Base-by-base conservation (phyloP, 805 yeast genomes). In the Lachancea cidri region DNA sequence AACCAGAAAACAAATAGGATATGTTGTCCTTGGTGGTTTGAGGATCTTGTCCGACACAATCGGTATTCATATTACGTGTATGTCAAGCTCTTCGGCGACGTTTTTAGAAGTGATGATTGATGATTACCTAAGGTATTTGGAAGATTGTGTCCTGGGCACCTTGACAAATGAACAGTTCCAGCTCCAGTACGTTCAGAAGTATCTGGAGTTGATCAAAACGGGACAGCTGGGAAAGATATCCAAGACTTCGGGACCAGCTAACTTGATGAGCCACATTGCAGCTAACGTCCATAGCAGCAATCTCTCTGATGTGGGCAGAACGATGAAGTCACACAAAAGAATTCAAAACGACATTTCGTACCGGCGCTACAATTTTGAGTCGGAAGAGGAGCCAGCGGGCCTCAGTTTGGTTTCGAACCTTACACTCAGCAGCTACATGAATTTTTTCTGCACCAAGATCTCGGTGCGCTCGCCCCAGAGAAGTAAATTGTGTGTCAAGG, bases 1-100 rank as follows among this genome's bases (percentile, higher is more conserved):
- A 45, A 70, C 68, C 15, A 72, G 71, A 48, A 71, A 70, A 43
- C 83, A 78, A 47, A 57, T 83, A 41, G 89, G 86, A 0, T 83
- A 83, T 53, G 67, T 72, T 4, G 76, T 81, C 0, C 48, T 72
- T n/a, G 74, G 80, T 16, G 87, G 87, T 0, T 41, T 71, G 18
- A 62, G 84, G 44, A 50, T 73, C 0, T 57, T 76, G 20, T 64
- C 79, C 40, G 66, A 70, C 17, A 72, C 80, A 0, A 57, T 74
- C 24, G 91, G 91, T 1, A 44, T 82, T 3, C 81, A 77, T 49
- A 59, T 83, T 8, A 66, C 76, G 1, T 58, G 81, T 0, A 72
- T 79, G 68, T 78, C 86, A 46, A 71, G 73, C 2, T 66, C 65
- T 39, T 43, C 63, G 0, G 73, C 81, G 2, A 52, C 52, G 1